Evolutionary conservation across 257 asterid genomes (phyloP), one percentile per base, ranked within the genome.

Genomic region (Gardenia jasminoides): DNA sequence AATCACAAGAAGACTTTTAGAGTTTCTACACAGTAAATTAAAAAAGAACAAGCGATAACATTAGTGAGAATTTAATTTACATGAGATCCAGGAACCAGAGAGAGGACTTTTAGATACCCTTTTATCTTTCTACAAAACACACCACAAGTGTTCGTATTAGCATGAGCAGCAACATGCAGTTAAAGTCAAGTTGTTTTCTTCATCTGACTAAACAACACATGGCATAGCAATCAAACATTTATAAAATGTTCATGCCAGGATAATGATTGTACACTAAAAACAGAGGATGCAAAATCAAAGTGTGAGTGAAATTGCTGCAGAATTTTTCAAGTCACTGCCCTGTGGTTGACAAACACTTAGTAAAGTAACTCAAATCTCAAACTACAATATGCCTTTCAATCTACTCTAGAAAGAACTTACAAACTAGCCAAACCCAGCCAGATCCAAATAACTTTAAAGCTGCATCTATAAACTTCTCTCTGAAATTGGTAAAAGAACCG

Each of bases 351-450:
- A 28, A 19, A 33, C 58, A 64, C 48, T 41, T 15, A 75, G 52
- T 33, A 39, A 73, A 74, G 47, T 16, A 44, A 26, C n/a, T 33
- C 11, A 8, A 78, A 66, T 12, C 10, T 41, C 44, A 50, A 56
- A 59, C 26, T n/a, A 72, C 12, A 30, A 8, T 33, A 56, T 74
- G 54, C 33, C 33, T 54, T 54, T 31, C 10, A 41, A 24, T 71
- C 4, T 30, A 69, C 30, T 36, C 50, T 61, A 36, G 68, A 30
- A 43, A 83, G 76, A 86, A 88, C 99, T 94, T 89, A 94, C 99
- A 87, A 76, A 89, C 94, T 80, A 94, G 94, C 99, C 99, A 94
- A 76, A 93, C 86, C 99, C 99, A 94, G 82, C 91, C 92, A 67
- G 99, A 93, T 67, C 98, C 99, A 71, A 94, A 93, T 79, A 89